phyloP scores from a whole-genome alignment of 2,329 filamentous ascomycete species.

The Penicillium sp. region DNA sequence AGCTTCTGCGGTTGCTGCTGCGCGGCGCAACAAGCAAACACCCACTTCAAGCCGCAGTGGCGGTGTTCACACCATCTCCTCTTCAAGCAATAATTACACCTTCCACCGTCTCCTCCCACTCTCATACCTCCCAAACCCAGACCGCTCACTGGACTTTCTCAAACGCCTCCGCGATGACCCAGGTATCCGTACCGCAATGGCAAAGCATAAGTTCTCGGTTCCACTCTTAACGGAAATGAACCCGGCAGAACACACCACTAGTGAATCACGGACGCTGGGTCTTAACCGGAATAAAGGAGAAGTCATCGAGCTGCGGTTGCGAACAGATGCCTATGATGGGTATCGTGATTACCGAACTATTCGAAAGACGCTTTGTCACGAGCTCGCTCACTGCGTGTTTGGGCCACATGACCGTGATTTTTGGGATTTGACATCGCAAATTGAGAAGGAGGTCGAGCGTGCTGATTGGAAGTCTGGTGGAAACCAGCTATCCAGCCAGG shows the following conservation, averaged over 20 bases:
- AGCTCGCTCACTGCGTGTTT: conserved; percentile 89
- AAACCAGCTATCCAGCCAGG: conserved; percentile 59
- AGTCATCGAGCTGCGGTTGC: conserved; percentile 82
- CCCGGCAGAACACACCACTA: conserved; percentile 77
- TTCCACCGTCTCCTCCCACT: conserved; percentile 79
- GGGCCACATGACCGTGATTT: conserved; percentile 82
- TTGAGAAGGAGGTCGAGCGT: conserved; percentile 80
- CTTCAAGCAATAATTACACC: conserved; percentile 70
- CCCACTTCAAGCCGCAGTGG: conserved; percentile 9
- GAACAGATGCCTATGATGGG: conserved; percentile 93
- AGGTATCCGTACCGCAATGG: conserved; percentile 83
- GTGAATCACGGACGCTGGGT: conserved; percentile 79
- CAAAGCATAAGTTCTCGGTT: conserved; percentile 80
- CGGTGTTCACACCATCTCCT: conserved; percentile 33
- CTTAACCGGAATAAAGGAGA: conserved; percentile 86
- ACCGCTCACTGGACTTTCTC: conserved; percentile 71
- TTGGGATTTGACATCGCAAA: conserved; percentile 84
- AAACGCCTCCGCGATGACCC: conserved; percentile 77
- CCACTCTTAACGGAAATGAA: conserved; percentile 94
- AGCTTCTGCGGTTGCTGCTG: conserved; percentile 26
- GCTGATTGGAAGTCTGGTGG: conserved; percentile 79
- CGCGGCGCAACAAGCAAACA: conserved; percentile 16
- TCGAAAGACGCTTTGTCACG: conserved; percentile 88
- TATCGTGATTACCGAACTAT: conserved; percentile 93
- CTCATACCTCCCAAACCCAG: conserved; percentile 73